These are phyloP conservation scores for Phytopythium aichiense DNA, from an alignment of 352 stramenopile genomes.

Conservation along the genomic window DNA sequence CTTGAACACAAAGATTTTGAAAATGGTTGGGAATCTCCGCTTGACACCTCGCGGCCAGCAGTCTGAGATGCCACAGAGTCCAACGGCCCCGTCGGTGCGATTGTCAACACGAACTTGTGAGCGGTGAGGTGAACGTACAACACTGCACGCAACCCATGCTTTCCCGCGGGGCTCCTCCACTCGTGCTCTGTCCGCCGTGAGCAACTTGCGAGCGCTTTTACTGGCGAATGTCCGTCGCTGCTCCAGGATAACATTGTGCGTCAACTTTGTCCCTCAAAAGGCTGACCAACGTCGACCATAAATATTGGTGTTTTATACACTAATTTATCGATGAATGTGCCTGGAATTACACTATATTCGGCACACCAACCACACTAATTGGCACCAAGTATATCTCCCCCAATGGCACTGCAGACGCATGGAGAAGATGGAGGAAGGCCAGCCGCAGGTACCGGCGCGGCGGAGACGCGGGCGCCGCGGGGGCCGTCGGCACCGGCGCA, in stretches of 20 bases:
- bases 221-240: too few species aligned
- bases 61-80: neutral
- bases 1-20: too few species aligned
- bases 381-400: neutral
- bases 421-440: neutral
- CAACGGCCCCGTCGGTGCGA: neutral
- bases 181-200: too few species aligned
- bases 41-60: neutral
- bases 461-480: conserved; percentile 11
- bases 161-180: neutral
- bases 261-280: too few species aligned
- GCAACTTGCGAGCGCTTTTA: too few species aligned
- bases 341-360: neutral
- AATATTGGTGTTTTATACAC: too few species aligned
- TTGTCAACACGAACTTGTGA: neutral
- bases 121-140: neutral
- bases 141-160: neutral
- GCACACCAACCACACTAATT: neutral
- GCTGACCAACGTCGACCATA: too few species aligned
- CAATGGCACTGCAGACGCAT: neutral
- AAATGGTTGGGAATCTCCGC: too few species aligned
- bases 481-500: conserved; percentile 9
- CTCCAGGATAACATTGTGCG: too few species aligned
- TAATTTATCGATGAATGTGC: too few species aligned
- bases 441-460: neutral